Base-by-base conservation (phyloP, 2,329 filamentous ascomycete genomes). In the Fusarium tupiense region DNA sequence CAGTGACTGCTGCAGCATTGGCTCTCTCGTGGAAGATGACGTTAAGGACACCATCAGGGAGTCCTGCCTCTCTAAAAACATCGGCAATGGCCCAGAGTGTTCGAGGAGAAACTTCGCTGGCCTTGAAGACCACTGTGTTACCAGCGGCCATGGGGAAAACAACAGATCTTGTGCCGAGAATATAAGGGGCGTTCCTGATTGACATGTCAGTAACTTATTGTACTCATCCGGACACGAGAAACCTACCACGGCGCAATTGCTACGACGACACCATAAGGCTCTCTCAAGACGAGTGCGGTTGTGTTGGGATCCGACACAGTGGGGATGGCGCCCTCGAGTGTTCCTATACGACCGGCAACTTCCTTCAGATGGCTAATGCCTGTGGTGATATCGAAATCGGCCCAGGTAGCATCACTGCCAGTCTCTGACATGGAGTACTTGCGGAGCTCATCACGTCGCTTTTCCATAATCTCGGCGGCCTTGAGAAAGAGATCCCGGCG, bases 231-330 rank as follows among this genome's bases (percentile, higher is more conserved):
- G 38, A 37, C 47, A 53, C 31, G 12, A 10, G 43, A 29, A 16
- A 74, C 84, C 76, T 85, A 95, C 94, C 94, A 97, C 16, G 94
- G 93, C 6, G 92, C 93, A 81, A 97, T 94, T 6, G 90, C 91
- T 37, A 97, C 84, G 22, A 95, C 87, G 13, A 96, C 94, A 4
- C 94, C 94, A 76, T 90, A 94, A 0, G 94, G 94, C 82, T 95
- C 93, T 79, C 91, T 92, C 72, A 91, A 83, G 8, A 97, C 84
- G 74, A 96, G 85, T 0, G 91, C 93, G 29, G 69, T 85, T 33
- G 78, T 75, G 37, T 75, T 70, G 6, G 81, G 75, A 38, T 83
- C 79, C 38, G 67, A 69, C 6, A 80, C 76, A 14, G 76, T 53
- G 16, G 85, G 83, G 35, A 86, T 82, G 12, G 78, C 80, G 11